Evolutionary conservation across 1,139 yeast genomes (phyloP).

Genomic region (Yamadazyma triangularis): DNA sequence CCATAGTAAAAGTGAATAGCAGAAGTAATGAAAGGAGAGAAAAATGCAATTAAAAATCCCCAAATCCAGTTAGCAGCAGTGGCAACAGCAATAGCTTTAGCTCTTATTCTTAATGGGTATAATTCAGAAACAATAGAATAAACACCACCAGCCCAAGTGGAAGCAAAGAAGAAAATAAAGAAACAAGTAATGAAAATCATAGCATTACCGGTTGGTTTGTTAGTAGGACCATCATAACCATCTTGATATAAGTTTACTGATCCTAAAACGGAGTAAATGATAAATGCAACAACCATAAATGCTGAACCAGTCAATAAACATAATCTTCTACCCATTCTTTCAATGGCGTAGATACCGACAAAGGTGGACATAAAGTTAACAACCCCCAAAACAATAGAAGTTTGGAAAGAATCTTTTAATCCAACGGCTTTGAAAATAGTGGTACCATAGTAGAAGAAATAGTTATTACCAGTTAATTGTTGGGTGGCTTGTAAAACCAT

Average conservation of each 20-base stretch:
- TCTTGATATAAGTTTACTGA: conserved; percentile 54
- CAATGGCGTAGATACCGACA: conserved; percentile 60
- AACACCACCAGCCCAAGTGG: conserved; percentile 82
- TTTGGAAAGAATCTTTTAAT: conserved; percentile 64
- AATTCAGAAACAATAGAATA: conserved; percentile 77
- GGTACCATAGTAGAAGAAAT: conserved; percentile 80
- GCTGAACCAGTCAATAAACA: conserved; percentile 50
- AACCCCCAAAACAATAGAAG: conserved; percentile 70
- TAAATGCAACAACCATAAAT: conserved; percentile 52
- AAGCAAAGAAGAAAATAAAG: conserved; percentile 76
- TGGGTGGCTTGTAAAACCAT: conserved; percentile 62
- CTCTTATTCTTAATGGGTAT: conserved; percentile 72
- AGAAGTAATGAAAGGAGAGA: conserved; percentile 64
- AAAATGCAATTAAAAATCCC: conserved; percentile 71
- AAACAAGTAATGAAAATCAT: conserved; percentile 73
- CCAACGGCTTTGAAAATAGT: conserved; percentile 75
- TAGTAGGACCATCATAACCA: conserved; percentile 30
- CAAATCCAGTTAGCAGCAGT: conserved; percentile 76
- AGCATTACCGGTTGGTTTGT: conserved; percentile 56
- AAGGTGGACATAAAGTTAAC: conserved; percentile 76
- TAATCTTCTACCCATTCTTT: conserved; percentile 66
- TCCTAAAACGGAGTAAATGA: conserved; percentile 58
- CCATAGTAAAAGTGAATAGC: conserved; percentile 53
- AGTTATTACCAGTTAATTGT: conserved; percentile 78
- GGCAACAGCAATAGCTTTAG: conserved; percentile 75